Evolutionary conservation across 2,329 filamentous ascomycete species (phyloP).

Genomic region (Berkeleyomyces basicola): DNA sequence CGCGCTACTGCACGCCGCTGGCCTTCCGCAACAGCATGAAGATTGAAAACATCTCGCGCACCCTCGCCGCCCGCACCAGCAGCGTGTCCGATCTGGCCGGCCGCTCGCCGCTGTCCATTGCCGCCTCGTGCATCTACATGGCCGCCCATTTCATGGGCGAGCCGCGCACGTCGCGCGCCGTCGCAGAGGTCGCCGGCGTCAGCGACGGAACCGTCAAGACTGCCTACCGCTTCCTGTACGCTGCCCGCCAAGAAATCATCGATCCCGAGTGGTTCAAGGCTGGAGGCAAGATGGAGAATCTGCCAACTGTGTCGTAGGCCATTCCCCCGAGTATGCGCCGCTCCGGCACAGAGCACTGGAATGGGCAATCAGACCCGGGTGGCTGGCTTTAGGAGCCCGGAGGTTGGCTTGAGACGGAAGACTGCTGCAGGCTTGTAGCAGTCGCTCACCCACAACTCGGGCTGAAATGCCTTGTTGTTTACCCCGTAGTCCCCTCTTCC

Average conservation of each 20-base stretch:
- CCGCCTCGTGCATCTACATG: constrained; percentile 94
- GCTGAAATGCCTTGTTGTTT: no score
- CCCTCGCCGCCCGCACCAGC: constrained; percentile 62
- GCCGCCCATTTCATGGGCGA: constrained; percentile 74
- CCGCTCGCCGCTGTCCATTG: constrained; percentile 82
- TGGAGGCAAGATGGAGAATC: constrained; percentile 53
- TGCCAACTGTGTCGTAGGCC: constrained; percentile 32
- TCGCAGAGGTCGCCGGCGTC: constrained; percentile 69
- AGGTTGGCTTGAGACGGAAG: no score
- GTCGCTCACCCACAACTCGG: no score
- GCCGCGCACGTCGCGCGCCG: constrained; percentile 66
- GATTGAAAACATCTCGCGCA: constrained; percentile 64
- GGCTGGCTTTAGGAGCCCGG: no score
- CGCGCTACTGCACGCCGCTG: constrained; percentile 77
- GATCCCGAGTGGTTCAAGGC: constrained; percentile 57
- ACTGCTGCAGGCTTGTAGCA: no score
- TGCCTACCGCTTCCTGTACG: constrained; percentile 78
- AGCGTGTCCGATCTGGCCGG: constrained; percentile 70
- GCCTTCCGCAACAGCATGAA: constrained; percentile 52
- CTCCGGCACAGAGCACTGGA: no score
- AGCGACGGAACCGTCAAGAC: constrained; percentile 95
- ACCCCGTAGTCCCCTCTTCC: no score
- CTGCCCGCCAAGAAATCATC: constrained; percentile 56
- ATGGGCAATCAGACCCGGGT: no score
- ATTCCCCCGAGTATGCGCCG: not conserved